Conservation (phyloP, 805 yeast genomes). For the Candida khao-thaluensis region DNA sequence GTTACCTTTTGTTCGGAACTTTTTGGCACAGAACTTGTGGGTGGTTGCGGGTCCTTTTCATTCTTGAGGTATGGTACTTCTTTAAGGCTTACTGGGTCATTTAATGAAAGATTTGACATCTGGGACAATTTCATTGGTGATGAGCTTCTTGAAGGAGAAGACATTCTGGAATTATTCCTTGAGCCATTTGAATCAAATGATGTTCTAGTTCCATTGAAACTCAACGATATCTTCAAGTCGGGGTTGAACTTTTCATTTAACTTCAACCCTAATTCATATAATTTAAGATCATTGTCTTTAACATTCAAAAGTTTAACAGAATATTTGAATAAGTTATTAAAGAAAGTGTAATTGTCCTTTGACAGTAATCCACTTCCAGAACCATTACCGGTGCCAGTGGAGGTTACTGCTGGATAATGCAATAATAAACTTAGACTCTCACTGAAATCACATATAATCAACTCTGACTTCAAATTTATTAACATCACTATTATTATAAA, state of each 20-base stretch:
- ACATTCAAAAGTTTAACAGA: slow-evolving; percentile 32
- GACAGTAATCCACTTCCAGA: slow-evolving; percentile 12
- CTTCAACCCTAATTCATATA: slow-evolving; percentile 40
- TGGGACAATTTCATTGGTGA: slow-evolving; percentile 1
- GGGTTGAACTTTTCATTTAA: slow-evolving; percentile 42
- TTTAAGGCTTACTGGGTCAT: not conserved
- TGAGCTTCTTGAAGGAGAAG: slow-evolving; percentile 11
- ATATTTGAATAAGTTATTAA: slow-evolving; percentile 30
- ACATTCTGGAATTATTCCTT: slow-evolving; percentile 9
- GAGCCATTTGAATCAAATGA: slow-evolving; percentile 22
- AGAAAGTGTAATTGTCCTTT: slow-evolving; percentile 17
- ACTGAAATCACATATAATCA: slow-evolving; percentile 50
- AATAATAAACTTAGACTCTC: slow-evolving; percentile 49
- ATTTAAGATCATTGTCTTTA: slow-evolving; percentile 36
- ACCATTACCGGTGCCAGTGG: slow-evolving; percentile 5
- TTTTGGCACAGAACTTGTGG: not conserved
- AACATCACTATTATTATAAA: slow-evolving; percentile 43
- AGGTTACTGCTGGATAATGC: slow-evolving; percentile 42
- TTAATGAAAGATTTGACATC: not conserved
- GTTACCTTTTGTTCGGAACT: too few species aligned
- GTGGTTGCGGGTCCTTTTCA: not conserved
- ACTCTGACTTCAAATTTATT: slow-evolving; percentile 43
- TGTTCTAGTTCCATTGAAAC: slow-evolving; percentile 22
- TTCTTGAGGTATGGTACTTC: not conserved
- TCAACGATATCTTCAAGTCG: slow-evolving; percentile 29